These are phyloP conservation scores for Fusarium luffae DNA, from an alignment of 2,329 filamentous ascomycete species.

Conservation along the genomic window DNA sequence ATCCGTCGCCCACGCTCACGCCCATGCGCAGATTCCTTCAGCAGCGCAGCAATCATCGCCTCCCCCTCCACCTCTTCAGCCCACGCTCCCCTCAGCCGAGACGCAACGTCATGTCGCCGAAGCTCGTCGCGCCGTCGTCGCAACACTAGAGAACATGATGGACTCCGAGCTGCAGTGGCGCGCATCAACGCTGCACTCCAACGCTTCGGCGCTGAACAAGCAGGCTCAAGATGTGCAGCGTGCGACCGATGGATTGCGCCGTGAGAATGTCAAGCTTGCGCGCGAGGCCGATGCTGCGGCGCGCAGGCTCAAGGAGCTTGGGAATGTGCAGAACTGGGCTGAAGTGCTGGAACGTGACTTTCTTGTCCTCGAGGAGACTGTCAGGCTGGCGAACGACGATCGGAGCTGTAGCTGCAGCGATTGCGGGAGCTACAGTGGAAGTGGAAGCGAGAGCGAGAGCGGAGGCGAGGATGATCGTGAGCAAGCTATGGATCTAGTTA, in stretches of 20 bases:
- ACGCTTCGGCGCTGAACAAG: constrained; percentile 70
- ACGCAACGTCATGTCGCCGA: constrained; percentile 63
- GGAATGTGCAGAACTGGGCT: constrained; percentile 87
- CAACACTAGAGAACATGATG: constrained; percentile 75
- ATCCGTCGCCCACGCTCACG: constrained; percentile 37
- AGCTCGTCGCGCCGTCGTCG: constrained; percentile 69
- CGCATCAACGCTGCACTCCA: constrained; percentile 75
- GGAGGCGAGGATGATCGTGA: constrained; percentile 30
- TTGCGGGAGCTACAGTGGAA: constrained; percentile 50
- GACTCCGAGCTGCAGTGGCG: constrained; percentile 75
- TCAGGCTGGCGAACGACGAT: constrained; percentile 62
- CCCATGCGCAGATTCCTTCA: constrained; percentile 30
- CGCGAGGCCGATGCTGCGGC: constrained; percentile 71
- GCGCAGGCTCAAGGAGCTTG: constrained; percentile 78
- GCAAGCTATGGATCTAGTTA: constrained; percentile 38
- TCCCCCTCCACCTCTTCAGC: constrained; percentile 45
- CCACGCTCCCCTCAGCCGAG: constrained; percentile 55
- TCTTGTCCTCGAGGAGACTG: constrained; percentile 71
- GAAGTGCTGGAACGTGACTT: constrained; percentile 81
- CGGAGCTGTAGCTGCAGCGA: constrained; percentile 55
- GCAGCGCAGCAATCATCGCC: constrained; percentile 23
- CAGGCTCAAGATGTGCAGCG: constrained; percentile 75
- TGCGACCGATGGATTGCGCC: constrained; percentile 68
- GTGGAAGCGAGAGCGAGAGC: constrained; percentile 37
- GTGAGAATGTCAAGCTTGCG: constrained; percentile 73